Conservation (phyloP, 345 rosid genomes). For the Arabis hirsuta region DNA sequence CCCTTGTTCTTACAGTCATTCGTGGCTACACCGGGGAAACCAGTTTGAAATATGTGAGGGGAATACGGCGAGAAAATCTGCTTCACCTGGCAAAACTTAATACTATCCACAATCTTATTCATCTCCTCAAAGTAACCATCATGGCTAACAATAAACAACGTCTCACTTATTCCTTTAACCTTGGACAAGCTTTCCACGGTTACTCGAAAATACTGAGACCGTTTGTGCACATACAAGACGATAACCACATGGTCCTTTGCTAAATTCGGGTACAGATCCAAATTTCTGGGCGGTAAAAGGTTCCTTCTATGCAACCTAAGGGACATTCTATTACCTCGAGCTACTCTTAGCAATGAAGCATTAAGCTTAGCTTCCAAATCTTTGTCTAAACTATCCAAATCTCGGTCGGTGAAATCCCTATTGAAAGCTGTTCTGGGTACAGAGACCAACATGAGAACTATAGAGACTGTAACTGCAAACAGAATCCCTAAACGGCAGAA, state of each 20-base stretch:
- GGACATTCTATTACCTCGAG: conserved; percentile 62
- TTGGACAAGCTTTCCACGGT: conserved; percentile 81
- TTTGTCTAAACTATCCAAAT: conserved; percentile 36
- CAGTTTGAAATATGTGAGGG: conserved; percentile 63
- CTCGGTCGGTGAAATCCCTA: conserved; percentile 25
- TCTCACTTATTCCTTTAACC: conserved; percentile 85
- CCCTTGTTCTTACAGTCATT: conserved; percentile 77
- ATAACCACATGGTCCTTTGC: conserved; percentile 71
- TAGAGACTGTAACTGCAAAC: conserved; percentile 54
- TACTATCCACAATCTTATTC: conserved; percentile 77
- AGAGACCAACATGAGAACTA: conserved; percentile 59
- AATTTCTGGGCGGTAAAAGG: conserved; percentile 68
- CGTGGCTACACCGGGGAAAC: conserved; percentile 73
- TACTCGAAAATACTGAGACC: conserved; percentile 83
- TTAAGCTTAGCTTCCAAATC: conserved; percentile 38
- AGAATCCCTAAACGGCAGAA: conserved; percentile 59
- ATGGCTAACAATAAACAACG: conserved; percentile 87
- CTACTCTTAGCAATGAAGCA: conserved; percentile 51
- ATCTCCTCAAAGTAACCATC: conserved; percentile 92
- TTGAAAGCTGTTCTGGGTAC: conserved; percentile 52
- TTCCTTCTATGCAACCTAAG: conserved; percentile 63
- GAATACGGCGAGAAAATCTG: conserved; percentile 89
- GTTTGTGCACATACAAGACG: conserved; percentile 89
- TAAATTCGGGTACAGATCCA: conserved; percentile 66
- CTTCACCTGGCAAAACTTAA: conserved; percentile 87